These are phyloP conservation scores for Monosporascus sp. DNA, from an alignment of 2,329 filamentous ascomycete species.

Conservation along the genomic window DNA sequence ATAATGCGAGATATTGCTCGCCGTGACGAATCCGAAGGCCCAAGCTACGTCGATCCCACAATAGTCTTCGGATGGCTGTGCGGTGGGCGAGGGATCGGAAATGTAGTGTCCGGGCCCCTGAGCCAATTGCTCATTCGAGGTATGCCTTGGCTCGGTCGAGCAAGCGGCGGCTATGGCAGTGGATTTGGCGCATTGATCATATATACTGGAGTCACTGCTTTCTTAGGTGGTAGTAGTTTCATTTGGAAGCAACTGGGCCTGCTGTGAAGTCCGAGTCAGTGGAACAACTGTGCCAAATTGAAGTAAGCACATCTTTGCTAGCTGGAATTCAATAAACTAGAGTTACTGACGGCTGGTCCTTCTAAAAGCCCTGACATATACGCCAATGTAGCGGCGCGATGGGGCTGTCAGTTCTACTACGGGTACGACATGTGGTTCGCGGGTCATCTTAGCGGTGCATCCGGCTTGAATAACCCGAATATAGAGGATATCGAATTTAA, in stretches of 20 bases:
- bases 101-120: slow-evolving; percentile 48
- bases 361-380: too few relatives aligned
- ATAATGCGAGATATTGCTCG: slow-evolving; percentile 12
- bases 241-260: slow-evolving; percentile 27
- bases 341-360: too few relatives aligned
- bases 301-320: too few relatives aligned
- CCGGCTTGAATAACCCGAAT: too few relatives aligned
- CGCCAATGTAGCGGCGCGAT: too few relatives aligned
- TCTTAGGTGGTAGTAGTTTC: slow-evolving; percentile 37
- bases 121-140: slow-evolving; percentile 45
- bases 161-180: slow-evolving; percentile 39
- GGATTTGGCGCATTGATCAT: slow-evolving; percentile 46
- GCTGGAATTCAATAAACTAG: too few relatives aligned
- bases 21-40: slow-evolving; percentile 6
- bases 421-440: too few relatives aligned
- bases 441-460: too few relatives aligned
- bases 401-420: too few relatives aligned
- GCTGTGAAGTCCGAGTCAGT: slow-evolving; percentile 1
- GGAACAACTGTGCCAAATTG: too few relatives aligned
- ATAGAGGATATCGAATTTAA: too few relatives aligned
- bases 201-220: slow-evolving; percentile 46
- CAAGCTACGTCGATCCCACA: slow-evolving; percentile 29
- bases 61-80: slow-evolving; percentile 53
- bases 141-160: slow-evolving; percentile 35
- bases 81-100: slow-evolving; percentile 54